phyloP scores from a whole-genome alignment of 140 eudicot genomes.

The Anethum foeniculum region DNA sequence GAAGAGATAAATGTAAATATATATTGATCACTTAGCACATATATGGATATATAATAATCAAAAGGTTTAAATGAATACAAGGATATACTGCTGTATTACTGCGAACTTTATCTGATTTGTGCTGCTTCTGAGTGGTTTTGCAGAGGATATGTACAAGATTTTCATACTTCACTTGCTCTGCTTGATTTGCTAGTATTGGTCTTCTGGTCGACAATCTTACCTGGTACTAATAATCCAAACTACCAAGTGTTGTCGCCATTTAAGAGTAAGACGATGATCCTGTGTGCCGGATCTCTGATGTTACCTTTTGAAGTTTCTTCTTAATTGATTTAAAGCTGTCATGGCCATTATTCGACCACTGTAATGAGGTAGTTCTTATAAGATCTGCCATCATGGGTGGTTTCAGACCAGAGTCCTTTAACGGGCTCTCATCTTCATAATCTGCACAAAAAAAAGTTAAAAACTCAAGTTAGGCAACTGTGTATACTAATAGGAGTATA shows the following conservation, averaged over 20 bases:
- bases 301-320: constrained; percentile 55
- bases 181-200: neutral
- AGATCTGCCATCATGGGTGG: constrained; percentile 60
- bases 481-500: too few species aligned
- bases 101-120: neutral
- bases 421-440: constrained; percentile 43
- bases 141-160: neutral
- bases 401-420: constrained; percentile 31
- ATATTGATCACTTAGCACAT: neutral
- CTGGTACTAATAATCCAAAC: neutral
- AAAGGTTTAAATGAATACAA: constrained; percentile 6
- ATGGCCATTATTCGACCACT: constrained; percentile 68
- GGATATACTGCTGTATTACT: neutral
- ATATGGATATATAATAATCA: neutral
- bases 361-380: constrained; percentile 54
- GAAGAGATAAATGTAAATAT: neutral
- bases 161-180: neutral
- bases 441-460: constrained; percentile 27
- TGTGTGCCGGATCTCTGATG: constrained; percentile 20
- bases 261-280: constrained; percentile 12
- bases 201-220: neutral
- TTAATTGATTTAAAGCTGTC: constrained; percentile 74
- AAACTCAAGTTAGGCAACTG: neutral
- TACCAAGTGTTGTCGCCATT: neutral
- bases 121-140: neutral